Evolutionary conservation across 495 filamentous ascomycete species (phyloP), one percentile per base, ranked within the genome.

Genomic region (Aspergillus baeticus): DNA sequence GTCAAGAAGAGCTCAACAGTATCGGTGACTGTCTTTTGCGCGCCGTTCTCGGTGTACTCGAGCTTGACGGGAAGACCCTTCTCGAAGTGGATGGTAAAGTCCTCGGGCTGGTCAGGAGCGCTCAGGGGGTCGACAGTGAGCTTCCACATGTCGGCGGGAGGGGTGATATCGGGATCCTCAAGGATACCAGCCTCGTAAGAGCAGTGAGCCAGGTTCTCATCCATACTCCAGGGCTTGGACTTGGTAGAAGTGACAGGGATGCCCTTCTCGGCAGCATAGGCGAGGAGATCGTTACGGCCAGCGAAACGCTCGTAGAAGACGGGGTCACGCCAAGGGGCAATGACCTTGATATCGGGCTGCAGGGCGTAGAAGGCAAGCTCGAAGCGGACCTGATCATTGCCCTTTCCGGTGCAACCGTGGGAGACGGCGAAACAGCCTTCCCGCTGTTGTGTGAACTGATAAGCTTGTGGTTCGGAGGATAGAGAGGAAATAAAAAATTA

Each of bases 311-410:
- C 75, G 79, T 85, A 91, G 81, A 98, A 96, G 65, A 86, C 82
- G 44, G 89, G 87, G 45, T 89, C 77, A 59, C 93, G 78, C 92
- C 93, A 96, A 29, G 91, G 93, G 43, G 91, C 90, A 68, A 96
- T 90, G 73, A 95, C 81, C 75, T 92, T 89, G 74, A 92, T 88
- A 42, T 75, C 73, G 52, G 89, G 89, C 71, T 91, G 80, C 59
- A 87, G 74, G 54, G 88, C 87, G 66, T 84, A 82, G 76, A 88
- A 91, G 34, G 84, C 87, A 55, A 91, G 79, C 67, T 91, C 88
- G 76, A 96, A 94, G 64, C 91, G 85, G 55, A 95, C 88, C 71
- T 92, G 87, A 70, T 93, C 88, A 65, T 92, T 92, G 60, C 89
- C 91, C 73, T 93, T 92, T 59, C 89, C 89, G 21, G 90, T 92